A percentile compares a stretch with the other conserved stretches of the same genome.
These are phyloP conservation scores for Dryas integrifolia DNA, from an alignment of 331 rosid species.

Conservation along the genomic window DNA sequence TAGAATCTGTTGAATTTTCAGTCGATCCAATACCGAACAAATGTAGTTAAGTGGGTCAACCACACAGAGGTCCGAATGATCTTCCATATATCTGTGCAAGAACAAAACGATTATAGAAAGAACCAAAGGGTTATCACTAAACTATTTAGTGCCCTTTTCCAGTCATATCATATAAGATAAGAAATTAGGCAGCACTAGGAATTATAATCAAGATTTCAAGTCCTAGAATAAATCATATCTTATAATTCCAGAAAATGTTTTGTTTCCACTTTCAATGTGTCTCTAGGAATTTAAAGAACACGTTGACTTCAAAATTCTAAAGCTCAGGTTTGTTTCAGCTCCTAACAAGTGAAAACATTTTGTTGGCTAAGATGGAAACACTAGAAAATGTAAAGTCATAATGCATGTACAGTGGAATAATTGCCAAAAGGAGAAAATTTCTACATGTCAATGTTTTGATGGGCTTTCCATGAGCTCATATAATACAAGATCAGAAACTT, in stretches of 20 bases:
- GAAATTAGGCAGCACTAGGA: no score
- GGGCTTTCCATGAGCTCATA: not conserved
- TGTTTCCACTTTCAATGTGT: not conserved
- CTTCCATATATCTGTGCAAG: constrained; percentile 54
- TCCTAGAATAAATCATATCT: not conserved
- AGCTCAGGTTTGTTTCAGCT: not conserved
- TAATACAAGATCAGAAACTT: not conserved
- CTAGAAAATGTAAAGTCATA: not conserved
- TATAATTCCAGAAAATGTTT: not conserved
- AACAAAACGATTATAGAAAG: constrained; percentile 4
- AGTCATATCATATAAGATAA: no score
- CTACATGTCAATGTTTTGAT: not conserved
- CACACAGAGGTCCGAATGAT: constrained; percentile 52
- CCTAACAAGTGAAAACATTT: not conserved
- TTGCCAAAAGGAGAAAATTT: not conserved
- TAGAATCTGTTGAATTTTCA: constrained; percentile 66
- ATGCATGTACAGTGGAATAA: not conserved
- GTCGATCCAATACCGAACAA: constrained; percentile 67
- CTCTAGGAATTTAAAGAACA: not conserved
- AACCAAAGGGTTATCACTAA: not conserved
- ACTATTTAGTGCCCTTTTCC: not conserved
- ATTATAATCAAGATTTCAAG: no score
- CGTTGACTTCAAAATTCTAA: not conserved
- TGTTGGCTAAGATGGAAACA: not conserved
- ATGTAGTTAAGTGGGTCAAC: constrained; percentile 64